A percentile compares a stretch with the other conserved stretches of the same genome.
These are phyloP conservation scores for Pugionium dolabratum DNA, from an alignment of 345 rosid species.

Conservation along the genomic window DNA sequence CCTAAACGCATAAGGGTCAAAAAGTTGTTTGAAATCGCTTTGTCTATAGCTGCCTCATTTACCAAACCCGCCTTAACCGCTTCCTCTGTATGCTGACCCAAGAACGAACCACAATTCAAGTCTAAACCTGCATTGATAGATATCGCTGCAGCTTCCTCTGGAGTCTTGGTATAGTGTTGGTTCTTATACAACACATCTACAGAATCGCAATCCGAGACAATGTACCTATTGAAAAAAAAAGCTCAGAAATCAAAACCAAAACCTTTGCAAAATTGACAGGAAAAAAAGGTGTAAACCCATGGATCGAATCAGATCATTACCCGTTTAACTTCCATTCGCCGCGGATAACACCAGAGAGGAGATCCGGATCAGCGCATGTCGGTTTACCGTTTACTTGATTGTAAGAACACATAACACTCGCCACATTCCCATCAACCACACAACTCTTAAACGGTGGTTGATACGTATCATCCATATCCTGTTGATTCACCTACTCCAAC, in stretches of 20 bases:
- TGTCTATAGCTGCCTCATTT: constrained; percentile 55
- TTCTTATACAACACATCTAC: constrained; percentile 56
- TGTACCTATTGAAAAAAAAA: constrained; percentile 54
- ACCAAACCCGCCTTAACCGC: constrained; percentile 74
- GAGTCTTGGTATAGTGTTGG: constrained; percentile 85
- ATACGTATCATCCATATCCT: constrained; percentile 91
- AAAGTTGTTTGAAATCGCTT: constrained; percentile 76
- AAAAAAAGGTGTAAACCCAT: not conserved
- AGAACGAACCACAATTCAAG: constrained; percentile 79
- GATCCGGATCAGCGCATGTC: constrained; percentile 82
- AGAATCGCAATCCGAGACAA: constrained; percentile 90
- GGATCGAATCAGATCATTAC: constrained; percentile 30
- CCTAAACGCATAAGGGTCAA: constrained; percentile 87
- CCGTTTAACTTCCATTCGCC: constrained; percentile 93
- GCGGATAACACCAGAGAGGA: constrained; percentile 68
- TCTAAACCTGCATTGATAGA: constrained; percentile 81
- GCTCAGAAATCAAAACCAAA: not conserved
- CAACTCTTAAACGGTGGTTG: constrained; percentile 98
- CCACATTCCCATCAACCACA: constrained; percentile 93
- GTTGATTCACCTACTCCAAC: constrained; percentile 70
- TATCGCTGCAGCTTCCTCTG: constrained; percentile 85
- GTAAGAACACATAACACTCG: constrained; percentile 97
- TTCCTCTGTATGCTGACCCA: constrained; percentile 69
- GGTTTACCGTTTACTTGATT: constrained; percentile 93
- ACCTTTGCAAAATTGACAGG: not conserved